Evolutionary conservation across 2,329 filamentous ascomycete genomes (phyloP).

Genomic region (Fusarium decemcellulare): DNA sequence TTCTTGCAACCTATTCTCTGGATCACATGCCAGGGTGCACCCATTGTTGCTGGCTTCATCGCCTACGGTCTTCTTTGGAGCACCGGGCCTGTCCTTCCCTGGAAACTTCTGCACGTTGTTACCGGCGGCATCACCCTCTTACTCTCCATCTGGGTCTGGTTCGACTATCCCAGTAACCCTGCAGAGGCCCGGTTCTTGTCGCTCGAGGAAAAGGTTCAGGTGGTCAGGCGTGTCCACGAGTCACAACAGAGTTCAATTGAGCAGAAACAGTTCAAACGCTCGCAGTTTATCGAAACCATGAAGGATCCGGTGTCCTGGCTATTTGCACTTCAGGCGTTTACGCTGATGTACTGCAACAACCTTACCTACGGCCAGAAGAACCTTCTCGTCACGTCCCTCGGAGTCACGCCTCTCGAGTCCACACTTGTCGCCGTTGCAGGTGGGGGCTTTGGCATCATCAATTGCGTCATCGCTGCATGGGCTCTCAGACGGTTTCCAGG

Average conservation of each 20-base stretch:
- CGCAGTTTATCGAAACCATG: conserved; percentile 48
- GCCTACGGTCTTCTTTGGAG: conserved; percentile 58
- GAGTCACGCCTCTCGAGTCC: conserved; percentile 55
- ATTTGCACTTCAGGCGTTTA: conserved; percentile 50
- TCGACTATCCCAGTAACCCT: conserved; percentile 56
- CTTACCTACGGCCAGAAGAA: conserved; percentile 57
- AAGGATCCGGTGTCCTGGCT: conserved; percentile 51
- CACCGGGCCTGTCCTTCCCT: conserved; percentile 49
- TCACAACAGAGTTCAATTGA: conserved; percentile 55
- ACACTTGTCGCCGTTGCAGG: conserved; percentile 56
- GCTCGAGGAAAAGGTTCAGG: conserved; percentile 57
- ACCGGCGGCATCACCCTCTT: conserved; percentile 54
- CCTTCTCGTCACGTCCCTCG: conserved; percentile 52
- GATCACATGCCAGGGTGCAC: conserved; percentile 51
- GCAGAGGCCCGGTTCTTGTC: conserved; percentile 55
- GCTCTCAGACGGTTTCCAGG: conserved; percentile 49
- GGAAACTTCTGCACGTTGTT: conserved; percentile 57
- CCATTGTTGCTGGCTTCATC: conserved; percentile 56
- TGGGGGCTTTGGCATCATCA: conserved; percentile 51
- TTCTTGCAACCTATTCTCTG: conserved; percentile 52
- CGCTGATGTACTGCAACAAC: conserved; percentile 55
- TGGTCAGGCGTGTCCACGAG: conserved; percentile 50
- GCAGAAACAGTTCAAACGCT: conserved; percentile 53
- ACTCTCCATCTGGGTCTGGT: conserved; percentile 52
- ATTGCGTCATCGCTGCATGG: conserved; percentile 50